Conservation (phyloP, 2,329 filamentous ascomycete genomes). For the Fusarium sp. region DNA sequence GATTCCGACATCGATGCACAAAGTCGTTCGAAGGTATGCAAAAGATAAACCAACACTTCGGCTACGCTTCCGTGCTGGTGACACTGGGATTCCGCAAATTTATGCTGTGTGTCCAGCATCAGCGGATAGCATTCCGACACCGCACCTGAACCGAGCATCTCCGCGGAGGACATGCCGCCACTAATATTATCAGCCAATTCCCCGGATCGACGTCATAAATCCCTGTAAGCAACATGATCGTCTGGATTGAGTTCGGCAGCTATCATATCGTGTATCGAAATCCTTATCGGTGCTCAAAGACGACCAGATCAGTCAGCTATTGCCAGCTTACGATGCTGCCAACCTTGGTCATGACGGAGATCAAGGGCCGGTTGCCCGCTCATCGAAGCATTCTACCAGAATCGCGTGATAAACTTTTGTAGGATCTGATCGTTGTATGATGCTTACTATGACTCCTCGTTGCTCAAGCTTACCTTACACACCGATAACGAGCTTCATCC, state of each 20-base stretch:
- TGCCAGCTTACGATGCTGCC: conserved; percentile 15
- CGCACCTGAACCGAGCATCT: conserved; percentile 34
- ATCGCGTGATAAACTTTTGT: conserved; percentile 3
- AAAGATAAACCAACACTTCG: conserved; percentile 4
- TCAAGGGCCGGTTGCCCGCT: background rate
- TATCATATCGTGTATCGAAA: conserved; percentile 16
- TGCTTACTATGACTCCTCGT: conserved; percentile 16
- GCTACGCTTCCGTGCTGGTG: conserved; percentile 10
- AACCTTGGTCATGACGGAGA: conserved; percentile 1
- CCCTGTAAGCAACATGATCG: conserved; percentile 24
- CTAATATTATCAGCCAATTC: conserved; percentile 34
- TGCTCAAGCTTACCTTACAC: conserved; percentile 1
- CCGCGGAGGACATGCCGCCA: conserved; percentile 36
- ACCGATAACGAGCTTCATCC: conserved; percentile 22
- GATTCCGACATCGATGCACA: background rate
- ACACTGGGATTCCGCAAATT: conserved; percentile 16
- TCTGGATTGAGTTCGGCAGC: conserved; percentile 13
- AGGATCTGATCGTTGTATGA: conserved; percentile 6
- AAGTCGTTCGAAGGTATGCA: background rate
- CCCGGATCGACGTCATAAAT: conserved; percentile 40
- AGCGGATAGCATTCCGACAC: conserved; percentile 34
- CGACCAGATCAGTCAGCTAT: conserved; percentile 1
- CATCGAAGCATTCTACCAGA: background rate
- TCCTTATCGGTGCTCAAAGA: conserved; percentile 12
- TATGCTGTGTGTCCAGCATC: conserved; percentile 7